Conservation (phyloP, 2,329 filamentous ascomycete genomes). For the Incumbomyces lentus region DNA sequence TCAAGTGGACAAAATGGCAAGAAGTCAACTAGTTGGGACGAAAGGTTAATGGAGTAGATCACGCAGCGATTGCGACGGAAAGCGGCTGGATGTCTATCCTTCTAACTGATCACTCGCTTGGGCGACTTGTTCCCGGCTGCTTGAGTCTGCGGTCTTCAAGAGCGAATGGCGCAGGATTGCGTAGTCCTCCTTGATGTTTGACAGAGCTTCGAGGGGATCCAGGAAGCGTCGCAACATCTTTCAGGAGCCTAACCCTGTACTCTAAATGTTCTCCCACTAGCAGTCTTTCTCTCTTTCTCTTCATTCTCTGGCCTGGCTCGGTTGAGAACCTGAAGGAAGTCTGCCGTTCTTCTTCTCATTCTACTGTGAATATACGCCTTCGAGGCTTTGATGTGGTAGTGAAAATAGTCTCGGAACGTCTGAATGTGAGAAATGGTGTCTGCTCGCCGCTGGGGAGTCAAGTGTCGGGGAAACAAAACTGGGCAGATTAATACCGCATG, state of each 20-base stretch:
- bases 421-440: slow-evolving; percentile 99
- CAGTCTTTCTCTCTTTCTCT: slow-evolving; percentile 96
- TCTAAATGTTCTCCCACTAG: slow-evolving; percentile 85
- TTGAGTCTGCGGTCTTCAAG: too few relatives aligned
- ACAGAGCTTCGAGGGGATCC: too few relatives aligned
- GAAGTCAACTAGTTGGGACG: too few relatives aligned
- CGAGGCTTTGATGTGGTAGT: slow-evolving; percentile 99
- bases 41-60: too few relatives aligned
- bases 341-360: slow-evolving; percentile 94
- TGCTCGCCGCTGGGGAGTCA: slow-evolving; percentile 78
- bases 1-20: too few relatives aligned
- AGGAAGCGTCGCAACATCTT: too few relatives aligned
- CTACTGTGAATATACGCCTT: slow-evolving; percentile 98
- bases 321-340: slow-evolving; percentile 97
- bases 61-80: too few relatives aligned
- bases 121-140: too few relatives aligned
- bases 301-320: slow-evolving; percentile 90
- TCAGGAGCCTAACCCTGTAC: slow-evolving; percentile 36
- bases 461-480: slow-evolving; percentile 89
- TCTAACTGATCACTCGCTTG: too few relatives aligned
- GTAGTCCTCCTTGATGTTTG: too few relatives aligned
- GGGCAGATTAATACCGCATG: background rate
- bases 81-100: too few relatives aligned
- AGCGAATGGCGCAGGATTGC: too few relatives aligned
- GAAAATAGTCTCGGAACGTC: slow-evolving; percentile 99